These are phyloP conservation scores for Starmerella asiatica DNA, from an alignment of 805 yeast genomes.

Conservation along the genomic window DNA sequence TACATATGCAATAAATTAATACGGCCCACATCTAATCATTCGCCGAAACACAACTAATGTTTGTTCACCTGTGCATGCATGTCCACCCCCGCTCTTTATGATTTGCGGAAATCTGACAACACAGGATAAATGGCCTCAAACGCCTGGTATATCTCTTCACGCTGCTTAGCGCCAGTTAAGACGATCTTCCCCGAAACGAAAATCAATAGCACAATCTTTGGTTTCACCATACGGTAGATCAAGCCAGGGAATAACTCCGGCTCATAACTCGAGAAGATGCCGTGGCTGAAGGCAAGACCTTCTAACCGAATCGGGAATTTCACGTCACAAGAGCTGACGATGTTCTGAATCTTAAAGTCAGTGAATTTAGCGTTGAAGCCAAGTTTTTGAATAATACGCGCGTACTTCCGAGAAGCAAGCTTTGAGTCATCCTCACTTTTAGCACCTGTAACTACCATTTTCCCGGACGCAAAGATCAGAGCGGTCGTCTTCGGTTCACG, in stretches of 20 bases:
- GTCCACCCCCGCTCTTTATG: conserved; percentile 25
- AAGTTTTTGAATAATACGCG: conserved; percentile 92
- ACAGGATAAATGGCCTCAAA: conserved; percentile 98
- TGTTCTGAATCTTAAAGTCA: conserved; percentile 94
- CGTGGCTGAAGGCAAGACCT: conserved; percentile 95
- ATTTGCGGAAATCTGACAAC: conserved; percentile 90
- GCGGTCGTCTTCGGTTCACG: conserved; percentile 99
- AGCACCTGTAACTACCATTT: conserved; percentile 99
- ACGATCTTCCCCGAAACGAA: conserved; percentile 97
- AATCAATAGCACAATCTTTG: conserved; percentile 87
- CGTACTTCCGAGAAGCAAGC: conserved; percentile 92
- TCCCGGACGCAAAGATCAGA: conserved; percentile 92
- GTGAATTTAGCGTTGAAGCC: conserved; percentile 97
- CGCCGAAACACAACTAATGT: no score
- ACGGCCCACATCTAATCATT: no score
- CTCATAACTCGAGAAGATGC: conserved; percentile 95
- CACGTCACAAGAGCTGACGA: conserved; percentile 97
- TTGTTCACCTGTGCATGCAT: background rate
- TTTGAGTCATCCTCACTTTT: conserved; percentile 98
- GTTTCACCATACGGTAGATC: conserved; percentile 98
- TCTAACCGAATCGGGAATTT: conserved; percentile 94
- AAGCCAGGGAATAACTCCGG: conserved; percentile 97
- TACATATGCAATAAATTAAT: conserved; percentile 10
- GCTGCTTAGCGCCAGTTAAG: conserved; percentile 95
- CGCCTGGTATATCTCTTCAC: conserved; percentile 96